A percentile compares a stretch with the other conserved stretches of the same genome.
Evolutionary conservation across 2,329 filamentous ascomycete genomes (phyloP).

Genomic region (Fusarium dlaminii): DNA sequence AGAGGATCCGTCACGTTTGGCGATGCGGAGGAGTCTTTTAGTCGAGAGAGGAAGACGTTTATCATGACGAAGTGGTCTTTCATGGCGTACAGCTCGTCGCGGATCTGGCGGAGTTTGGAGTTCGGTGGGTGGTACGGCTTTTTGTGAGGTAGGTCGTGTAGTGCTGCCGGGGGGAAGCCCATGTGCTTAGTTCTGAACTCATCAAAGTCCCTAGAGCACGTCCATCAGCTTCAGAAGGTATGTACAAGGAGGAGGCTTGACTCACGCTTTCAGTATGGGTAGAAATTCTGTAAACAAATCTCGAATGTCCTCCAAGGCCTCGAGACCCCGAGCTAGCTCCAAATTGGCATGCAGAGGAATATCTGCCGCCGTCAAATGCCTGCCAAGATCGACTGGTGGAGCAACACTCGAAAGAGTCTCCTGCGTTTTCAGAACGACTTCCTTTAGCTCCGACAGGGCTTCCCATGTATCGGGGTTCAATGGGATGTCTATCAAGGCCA

Average conservation of each 20-base stretch:
- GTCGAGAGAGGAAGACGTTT: not conserved
- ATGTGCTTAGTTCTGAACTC: conserved; percentile 27
- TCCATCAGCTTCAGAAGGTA: not conserved
- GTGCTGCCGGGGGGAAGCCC: not conserved
- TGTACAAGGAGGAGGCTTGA: fast-evolving
- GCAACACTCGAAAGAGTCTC: not conserved
- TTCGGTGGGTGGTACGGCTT: conserved; percentile 2
- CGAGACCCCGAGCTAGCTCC: not conserved
- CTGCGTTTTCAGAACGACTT: not conserved
- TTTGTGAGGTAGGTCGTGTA: not conserved
- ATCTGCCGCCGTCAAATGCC: not conserved
- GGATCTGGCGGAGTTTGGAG: conserved; percentile 22
- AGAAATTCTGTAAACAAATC: conserved; percentile 13
- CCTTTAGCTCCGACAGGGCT: conserved; percentile 10
- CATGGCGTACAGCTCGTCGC: conserved; percentile 28
- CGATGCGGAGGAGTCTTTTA: not conserved
- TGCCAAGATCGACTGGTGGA: not conserved
- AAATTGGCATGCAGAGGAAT: conserved; percentile 22
- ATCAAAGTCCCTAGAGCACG: conserved; percentile 25
- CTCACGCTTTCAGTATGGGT: conserved; percentile 37
- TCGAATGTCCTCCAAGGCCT: conserved; percentile 8
- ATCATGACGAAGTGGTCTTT: conserved; percentile 30
- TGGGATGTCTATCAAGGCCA: conserved; percentile 13
- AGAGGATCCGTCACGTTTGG: not conserved
- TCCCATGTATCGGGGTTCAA: conserved; percentile 25